Base-by-base conservation (phyloP, 768 basidiomycete genomes). In the Calvatia gigantea region DNA sequence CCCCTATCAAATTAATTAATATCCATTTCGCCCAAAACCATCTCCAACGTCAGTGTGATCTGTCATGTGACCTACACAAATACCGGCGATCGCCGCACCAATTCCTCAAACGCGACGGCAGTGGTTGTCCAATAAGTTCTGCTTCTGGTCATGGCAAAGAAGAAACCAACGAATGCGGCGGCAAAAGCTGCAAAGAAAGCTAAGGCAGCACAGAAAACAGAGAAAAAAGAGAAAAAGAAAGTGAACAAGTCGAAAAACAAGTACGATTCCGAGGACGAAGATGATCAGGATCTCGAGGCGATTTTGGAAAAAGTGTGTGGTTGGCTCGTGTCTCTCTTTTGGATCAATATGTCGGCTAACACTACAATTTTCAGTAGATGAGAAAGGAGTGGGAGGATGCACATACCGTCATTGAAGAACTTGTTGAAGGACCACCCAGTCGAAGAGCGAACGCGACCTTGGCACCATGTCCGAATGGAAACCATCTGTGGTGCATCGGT, bases 401-500 rank as follows among this genome's bases (percentile, higher is more conserved):
- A 11, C 88, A 93, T 64, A 83, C 77, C 2, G 89, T 91, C n/a
- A 90, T 86, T 0, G 92, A 95, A 67, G 91, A 94, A 67, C 73
- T 89, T 1, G 88, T 87, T 0, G 82, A 87, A 63, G 89, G 89
- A 0, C 91, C 93, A 12, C 93, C 93, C 0, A 86, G 85, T 46
- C 75, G 89, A 46, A 79, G 94, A 38, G 91, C 91, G 0, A 94
- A 91, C 59, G 92, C 91, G 1, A 89, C 90, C 0, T 69, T 95
- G 14, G 89, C 87, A 0, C 72, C 90, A 0, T 93, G 88, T 69
- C 93, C 92, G 0, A 83, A 76, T 52, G 89, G 89, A 41, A 88
- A 86, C 58, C 80, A 92, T 67, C 73, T 94, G 0, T 95, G 88
- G 89, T 87, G 78, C 58, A 86, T 92, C 31, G 91, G 91, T 0